Evolutionary conservation across 768 basidiomycete species (phyloP), one percentile per base, ranked within the genome.

Genomic region (Rhizopogon vesiculosus): DNA sequence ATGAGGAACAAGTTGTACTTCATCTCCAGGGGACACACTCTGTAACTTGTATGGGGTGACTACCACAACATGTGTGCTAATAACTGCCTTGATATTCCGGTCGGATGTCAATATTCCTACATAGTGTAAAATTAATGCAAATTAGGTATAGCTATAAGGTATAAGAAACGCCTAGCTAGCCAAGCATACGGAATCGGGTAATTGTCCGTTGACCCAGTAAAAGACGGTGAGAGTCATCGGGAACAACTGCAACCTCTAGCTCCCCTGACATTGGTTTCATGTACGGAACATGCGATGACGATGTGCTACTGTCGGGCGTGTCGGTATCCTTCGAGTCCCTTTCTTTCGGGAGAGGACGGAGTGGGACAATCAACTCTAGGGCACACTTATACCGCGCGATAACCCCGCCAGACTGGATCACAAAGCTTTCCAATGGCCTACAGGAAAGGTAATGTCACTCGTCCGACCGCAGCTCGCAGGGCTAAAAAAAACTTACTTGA

Each of bases 181-280:
- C 80, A 16, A 82, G 66, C 59, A 84, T 71, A 15, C 74, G 72
- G 67, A 83, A 81, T 41, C 78, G 76, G 56, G 85, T 69, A 58
- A 83, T 72, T 8, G 76, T 80, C 51, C 78, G 74, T 68, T 79
- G 76, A 41, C 84, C 84, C n/a, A 77, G 71, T 59, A 84, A 74
- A 57, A 77, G 70, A 7, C 41, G 61, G 63, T 86, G 84, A 6
- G 82, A 76, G 18, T 74, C 71, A 59, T 86, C 84, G 7, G 79
- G 76, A 13, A 83, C 63, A 29, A 81, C 68, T 10, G 74, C 73
- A 22, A 83, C 69, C 61, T 84, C 81, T 39, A 85, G 64, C 64
- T 85, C 82, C n/a, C 82, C 83, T 22, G 72, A 68, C 72, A 84
- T 76, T 33, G 59, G 62, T 62, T 78, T 77, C 53, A 57, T 52